These are phyloP conservation scores for Colletotrichum trifolii DNA, from an alignment of 2,329 filamentous ascomycete genomes.

Conservation along the genomic window DNA sequence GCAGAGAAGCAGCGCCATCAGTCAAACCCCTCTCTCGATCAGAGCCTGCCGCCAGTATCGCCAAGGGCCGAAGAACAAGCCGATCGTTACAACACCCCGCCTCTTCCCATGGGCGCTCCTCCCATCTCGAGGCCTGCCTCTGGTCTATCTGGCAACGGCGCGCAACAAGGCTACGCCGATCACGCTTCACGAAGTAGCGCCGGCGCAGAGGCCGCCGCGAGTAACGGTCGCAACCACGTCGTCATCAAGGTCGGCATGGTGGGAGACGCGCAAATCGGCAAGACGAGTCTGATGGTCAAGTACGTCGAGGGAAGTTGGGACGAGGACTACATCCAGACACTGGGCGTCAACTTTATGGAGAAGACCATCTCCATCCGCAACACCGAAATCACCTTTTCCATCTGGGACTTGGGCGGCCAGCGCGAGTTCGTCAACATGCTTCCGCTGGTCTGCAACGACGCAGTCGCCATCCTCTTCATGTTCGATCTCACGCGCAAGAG, in stretches of 20 bases:
- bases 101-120: conserved; percentile 50
- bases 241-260: conserved; percentile 99
- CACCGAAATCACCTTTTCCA: conserved; percentile 99
- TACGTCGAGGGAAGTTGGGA: conserved; percentile 99
- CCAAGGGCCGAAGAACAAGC: conserved; percentile 56
- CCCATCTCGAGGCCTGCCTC: conserved; percentile 67
- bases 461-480: conserved; percentile 99
- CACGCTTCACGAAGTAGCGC: conserved; percentile 55
- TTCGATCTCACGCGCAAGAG: conserved; percentile 98
- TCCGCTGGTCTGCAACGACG: conserved; percentile 98
- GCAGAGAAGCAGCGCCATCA: conserved; percentile 48
- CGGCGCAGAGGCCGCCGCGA: conserved; percentile 45
- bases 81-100: conserved; percentile 59
- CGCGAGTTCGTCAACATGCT: conserved; percentile 99
- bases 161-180: conserved; percentile 55
- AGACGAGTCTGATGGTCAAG: conserved; percentile 99
- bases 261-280: conserved; percentile 97
- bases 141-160: conserved; percentile 58
- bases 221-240: conserved; percentile 74
- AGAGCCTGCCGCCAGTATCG: conserved; percentile 53
- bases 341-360: conserved; percentile 99
- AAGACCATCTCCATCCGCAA: conserved; percentile 99
- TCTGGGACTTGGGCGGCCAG: conserved; percentile 98
- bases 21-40: conserved; percentile 63
- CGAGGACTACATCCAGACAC: conserved; percentile 98